phyloP scores from a whole-genome alignment of 108 stramenopile genomes.

The Fistulifera solaris region DNA sequence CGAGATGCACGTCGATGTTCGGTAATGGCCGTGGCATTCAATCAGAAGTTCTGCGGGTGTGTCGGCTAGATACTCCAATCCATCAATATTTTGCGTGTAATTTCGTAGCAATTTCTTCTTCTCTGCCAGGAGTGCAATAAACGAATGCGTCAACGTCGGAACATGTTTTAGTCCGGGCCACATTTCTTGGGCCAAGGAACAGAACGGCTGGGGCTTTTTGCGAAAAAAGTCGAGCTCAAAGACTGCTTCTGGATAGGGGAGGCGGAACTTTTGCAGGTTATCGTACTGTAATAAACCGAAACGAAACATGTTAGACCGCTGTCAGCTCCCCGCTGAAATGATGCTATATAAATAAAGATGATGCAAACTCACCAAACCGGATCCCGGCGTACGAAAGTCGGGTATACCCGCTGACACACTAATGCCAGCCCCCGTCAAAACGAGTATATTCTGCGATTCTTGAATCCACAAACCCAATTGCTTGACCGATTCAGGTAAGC shows the following conservation, averaged over 20 bases:
- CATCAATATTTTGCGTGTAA: slow-evolving; percentile 95
- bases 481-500: not conserved
- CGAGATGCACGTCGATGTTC: slow-evolving; percentile 54
- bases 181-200: slow-evolving; percentile 63
- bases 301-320: not conserved
- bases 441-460: slow-evolving; percentile 22
- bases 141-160: slow-evolving; percentile 89
- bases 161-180: slow-evolving; percentile 73
- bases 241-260: slow-evolving; percentile 87
- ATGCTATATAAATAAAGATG: too few species aligned
- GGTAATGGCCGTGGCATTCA: slow-evolving; percentile 91
- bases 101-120: slow-evolving; percentile 67
- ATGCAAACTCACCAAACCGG: slow-evolving; percentile 23
- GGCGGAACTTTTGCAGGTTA: slow-evolving; percentile 80
- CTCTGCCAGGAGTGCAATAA: slow-evolving; percentile 70
- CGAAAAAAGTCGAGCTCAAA: slow-evolving; percentile 87
- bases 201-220: slow-evolving; percentile 62
- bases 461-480: slow-evolving; percentile 11
- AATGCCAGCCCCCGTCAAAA: slow-evolving; percentile 52
- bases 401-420: slow-evolving; percentile 83
- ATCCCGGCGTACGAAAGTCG: slow-evolving; percentile 89
- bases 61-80: slow-evolving; percentile 78
- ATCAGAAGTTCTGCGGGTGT: slow-evolving; percentile 69
- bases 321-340: not conserved
- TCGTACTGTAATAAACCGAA: slow-evolving; percentile 63